These are phyloP conservation scores for Canavalia ensiformis DNA, from an alignment of 306 rosid genomes.

Conservation along the genomic window DNA sequence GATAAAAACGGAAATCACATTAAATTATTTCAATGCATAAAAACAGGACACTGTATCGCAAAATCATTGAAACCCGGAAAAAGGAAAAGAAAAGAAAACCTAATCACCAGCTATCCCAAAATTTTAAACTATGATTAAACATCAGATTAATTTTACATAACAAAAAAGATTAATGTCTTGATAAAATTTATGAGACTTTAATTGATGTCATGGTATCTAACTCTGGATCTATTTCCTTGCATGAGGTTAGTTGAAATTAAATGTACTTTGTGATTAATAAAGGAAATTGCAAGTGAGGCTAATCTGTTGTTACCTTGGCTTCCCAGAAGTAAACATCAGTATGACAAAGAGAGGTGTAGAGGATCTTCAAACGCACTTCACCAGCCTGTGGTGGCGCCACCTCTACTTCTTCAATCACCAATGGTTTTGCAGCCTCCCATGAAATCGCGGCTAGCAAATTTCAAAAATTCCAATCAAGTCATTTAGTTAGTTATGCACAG, in stretches of 20 bases:
- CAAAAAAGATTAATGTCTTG: not conserved
- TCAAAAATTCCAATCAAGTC: not conserved
- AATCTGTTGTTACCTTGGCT: constrained; percentile 49
- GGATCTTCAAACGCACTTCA: constrained; percentile 67
- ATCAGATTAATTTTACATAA: not conserved
- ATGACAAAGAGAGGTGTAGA: constrained; percentile 65
- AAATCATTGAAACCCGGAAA: not conserved
- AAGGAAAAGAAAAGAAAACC: not conserved
- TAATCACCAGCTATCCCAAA: not conserved
- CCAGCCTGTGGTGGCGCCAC: constrained; percentile 65
- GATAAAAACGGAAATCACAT: not conserved
- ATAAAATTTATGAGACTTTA: not conserved
- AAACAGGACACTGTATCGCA: not conserved
- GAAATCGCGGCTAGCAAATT: constrained; percentile 57
- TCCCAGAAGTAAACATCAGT: constrained; percentile 69
- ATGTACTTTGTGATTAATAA: not conserved
- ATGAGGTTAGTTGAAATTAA: not conserved
- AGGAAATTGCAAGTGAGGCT: not conserved
- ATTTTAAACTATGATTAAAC: not conserved
- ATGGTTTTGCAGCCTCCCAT: constrained; percentile 67
- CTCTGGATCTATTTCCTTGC: not conserved
- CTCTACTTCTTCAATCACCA: constrained; percentile 61
- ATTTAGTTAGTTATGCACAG: not conserved
- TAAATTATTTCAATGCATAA: not conserved
- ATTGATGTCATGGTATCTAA: not conserved